Base-by-base conservation (phyloP, 2,329 filamentous ascomycete species). In the Cercospora zeae-maydis region DNA sequence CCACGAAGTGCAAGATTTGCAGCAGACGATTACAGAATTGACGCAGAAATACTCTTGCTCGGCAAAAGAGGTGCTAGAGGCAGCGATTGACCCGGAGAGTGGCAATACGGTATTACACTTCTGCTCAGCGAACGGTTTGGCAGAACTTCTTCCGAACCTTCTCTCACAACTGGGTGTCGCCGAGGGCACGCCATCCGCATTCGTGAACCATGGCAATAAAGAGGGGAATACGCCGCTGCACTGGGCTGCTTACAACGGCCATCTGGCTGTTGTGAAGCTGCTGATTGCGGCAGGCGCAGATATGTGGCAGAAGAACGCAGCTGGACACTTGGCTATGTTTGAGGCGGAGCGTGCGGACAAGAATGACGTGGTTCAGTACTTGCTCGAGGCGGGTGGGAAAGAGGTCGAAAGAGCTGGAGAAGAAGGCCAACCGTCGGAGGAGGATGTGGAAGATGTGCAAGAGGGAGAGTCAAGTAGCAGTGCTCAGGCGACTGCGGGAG, bases 161-260 rank as follows among this genome's bases (percentile, higher is more conserved):
- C 71, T 63, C 58, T 24, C 39, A 45, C 63, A 66, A 4, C 56
- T 70, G 11, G 58, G 60, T n/a, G 49, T 37, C 2, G 39, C 45
- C n/a, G 60, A 62, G 9, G 54, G 24, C n/a, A 13, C 31, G 19
- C 30, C 37, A 14, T 14, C 56, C 16, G 13, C 81, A 0, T 86
- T 88, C 68, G 76, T 92, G 24, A 89, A 92, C 70, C 80, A 83
- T 2, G 82, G 84, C 65, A 99, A 99, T 73, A 81, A 86, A 65
- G 88, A 90, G 51, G 93, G 92, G 49, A 98, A 97, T 79, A 97
- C 93, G 0, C 86, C 92, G 0, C 81, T 99, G 62, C 95, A 99
- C 78, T 98, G 93, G 93, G 93, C 93, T 0, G 90, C 92, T 0
- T 80, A 97, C 60, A 95, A 96, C 59, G 93, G 93, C 1, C 93